Base-by-base conservation (phyloP, 2,329 filamentous ascomycete species). In the Orbilia javanica region DNA sequence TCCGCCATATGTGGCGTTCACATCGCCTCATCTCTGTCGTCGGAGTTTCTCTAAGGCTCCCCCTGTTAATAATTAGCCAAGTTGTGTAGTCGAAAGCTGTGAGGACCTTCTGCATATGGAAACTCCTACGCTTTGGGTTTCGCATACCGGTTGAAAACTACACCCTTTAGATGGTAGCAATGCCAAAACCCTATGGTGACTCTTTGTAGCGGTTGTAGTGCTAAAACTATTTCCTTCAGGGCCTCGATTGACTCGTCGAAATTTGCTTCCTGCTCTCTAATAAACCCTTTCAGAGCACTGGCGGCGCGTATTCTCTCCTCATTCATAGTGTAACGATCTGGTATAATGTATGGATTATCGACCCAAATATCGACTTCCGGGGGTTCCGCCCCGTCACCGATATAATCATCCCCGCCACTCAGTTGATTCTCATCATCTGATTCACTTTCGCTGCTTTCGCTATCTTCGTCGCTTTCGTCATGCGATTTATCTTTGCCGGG, bases 211-310 rank as follows among this genome's bases (percentile, higher is more conserved):
- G 53, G 53, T 20, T 13, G 4, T 42, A 60, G 25, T 13, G 53
- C 53, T 1, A 39, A 1, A 22, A 60, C 25, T 39, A 39, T 39
- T 42, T 39, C 18, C n/a, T 60, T 60, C 10, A 60, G 53, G 15
- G 53, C 53, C 11, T 60, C 29, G 8, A 42, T 7, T 13, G 53
- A 60, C 18, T 60, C 53, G 13, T 25, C 34, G n/a, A 39, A 42
- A 7, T 60, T 60, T 15, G 5, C 53, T 11, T 60, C 53, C 22
- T 60, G 53, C 36, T 60, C 31, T 22, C n/a, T 13, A 15, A 60
- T 18, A 25, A 39, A 25, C 7, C 25, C n/a, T n/a, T 1, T 31
- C 1, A 60, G 53, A 25, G 20, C 10, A 60, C 4, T 15, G 13
- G 36, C 31, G 10, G 53, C 53, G 5, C 42, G 0, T 0, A 42